These are phyloP conservation scores for Fusarium begoniae DNA, from an alignment of 2,329 filamentous ascomycete species.

Conservation along the genomic window DNA sequence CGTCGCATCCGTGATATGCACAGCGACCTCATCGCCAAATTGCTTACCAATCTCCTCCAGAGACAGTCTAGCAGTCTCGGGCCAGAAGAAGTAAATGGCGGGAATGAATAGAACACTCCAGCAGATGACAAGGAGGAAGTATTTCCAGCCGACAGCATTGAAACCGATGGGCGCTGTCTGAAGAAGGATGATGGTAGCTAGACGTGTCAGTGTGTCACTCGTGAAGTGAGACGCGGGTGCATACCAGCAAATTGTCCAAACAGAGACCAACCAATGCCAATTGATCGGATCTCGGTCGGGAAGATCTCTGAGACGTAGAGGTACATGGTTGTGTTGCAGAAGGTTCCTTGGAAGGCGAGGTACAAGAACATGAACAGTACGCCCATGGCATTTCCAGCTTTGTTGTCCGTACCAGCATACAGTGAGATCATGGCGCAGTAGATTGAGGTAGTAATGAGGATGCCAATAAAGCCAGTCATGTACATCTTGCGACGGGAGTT, in stretches of 20 bases:
- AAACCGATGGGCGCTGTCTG: conserved; percentile 53
- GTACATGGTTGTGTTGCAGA: conserved; percentile 53
- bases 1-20: conserved; percentile 54
- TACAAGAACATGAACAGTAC: conserved; percentile 58
- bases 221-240: no score
- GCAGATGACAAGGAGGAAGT: conserved; percentile 57
- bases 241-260: conserved; percentile 58
- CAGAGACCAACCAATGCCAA: conserved; percentile 61
- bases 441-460: conserved; percentile 48
- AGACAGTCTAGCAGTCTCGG: conserved; percentile 46
- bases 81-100: conserved; percentile 46
- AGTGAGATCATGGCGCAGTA: conserved; percentile 50
- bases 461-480: conserved; percentile 52
- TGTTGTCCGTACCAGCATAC: conserved; percentile 48
- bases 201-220: no score
- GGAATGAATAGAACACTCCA: conserved; percentile 50
- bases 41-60: conserved; percentile 52
- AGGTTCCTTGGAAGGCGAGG: conserved; percentile 58
- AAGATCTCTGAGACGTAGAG: conserved; percentile 52
- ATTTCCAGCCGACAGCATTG: conserved; percentile 58
- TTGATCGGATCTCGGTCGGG: conserved; percentile 59
- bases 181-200: conserved; percentile 55
- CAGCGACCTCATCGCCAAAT: conserved; percentile 60
- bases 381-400: conserved; percentile 51
- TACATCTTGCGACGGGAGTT: conserved; percentile 57